phyloP scores from a whole-genome alignment of 805 yeast species.

The Yarrowia sp. region DNA sequence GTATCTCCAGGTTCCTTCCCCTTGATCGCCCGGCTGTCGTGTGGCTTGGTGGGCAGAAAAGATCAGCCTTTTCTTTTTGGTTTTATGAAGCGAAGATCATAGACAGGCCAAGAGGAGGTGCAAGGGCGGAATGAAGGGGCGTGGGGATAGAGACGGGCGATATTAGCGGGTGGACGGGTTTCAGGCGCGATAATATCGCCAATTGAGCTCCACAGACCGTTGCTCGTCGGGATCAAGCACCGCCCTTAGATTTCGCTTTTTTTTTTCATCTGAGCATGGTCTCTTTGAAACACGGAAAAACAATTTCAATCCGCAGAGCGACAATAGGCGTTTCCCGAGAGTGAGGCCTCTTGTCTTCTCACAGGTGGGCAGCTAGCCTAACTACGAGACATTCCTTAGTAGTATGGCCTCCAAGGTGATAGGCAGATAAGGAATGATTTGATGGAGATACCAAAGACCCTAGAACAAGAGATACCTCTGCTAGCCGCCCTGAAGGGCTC shows the following conservation, averaged over 20 bases:
- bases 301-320: background rate
- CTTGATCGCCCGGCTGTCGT: slow-evolving; percentile 16
- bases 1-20: slow-evolving; percentile 22
- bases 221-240: background rate
- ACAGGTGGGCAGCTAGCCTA: too few relatives aligned
- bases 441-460: background rate
- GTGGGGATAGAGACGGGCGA: background rate
- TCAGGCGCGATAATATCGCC: background rate
- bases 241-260: too few relatives aligned
- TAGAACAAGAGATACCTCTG: background rate
- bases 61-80: background rate
- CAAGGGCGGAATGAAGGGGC: too few relatives aligned
- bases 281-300: slow-evolving; percentile 13
- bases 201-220: background rate
- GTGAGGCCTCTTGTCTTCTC: too few relatives aligned
- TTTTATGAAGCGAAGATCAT: background rate
- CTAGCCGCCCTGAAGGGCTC: background rate
- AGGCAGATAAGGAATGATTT: too few relatives aligned
- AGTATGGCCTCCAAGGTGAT: too few relatives aligned
- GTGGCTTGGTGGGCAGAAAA: slow-evolving; percentile 1
- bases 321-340: slow-evolving; percentile 3
- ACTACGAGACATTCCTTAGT: too few relatives aligned
- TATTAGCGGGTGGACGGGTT: background rate
- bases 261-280: too few relatives aligned
- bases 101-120: background rate